phyloP scores from a whole-genome alignment of 768 basidiomycete species.

The Podaxis sp. region DNA sequence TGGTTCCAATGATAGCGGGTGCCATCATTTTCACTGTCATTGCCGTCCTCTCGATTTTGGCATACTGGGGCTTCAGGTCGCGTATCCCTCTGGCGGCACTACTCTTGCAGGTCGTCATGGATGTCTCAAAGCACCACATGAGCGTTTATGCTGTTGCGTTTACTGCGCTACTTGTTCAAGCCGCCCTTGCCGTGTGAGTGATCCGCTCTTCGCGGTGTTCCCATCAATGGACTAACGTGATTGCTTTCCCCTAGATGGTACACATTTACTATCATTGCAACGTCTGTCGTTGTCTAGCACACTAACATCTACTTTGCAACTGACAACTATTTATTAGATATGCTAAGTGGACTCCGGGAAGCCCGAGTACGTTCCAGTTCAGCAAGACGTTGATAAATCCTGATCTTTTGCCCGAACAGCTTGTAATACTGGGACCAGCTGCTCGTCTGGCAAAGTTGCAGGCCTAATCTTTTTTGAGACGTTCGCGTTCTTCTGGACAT shows the following conservation, averaged over 20 bases:
- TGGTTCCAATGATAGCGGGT: conserved; percentile 46
- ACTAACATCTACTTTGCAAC: not conserved
- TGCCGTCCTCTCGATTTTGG: conserved; percentile 69
- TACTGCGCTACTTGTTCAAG: conserved; percentile 66
- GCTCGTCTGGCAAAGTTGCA: conserved; percentile 74
- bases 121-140: conserved; percentile 80
- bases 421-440: conserved; percentile 41
- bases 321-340: conserved; percentile 31
- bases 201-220: not conserved
- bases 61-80: conserved; percentile 69
- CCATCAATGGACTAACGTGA: conserved; percentile 10
- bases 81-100: conserved; percentile 81
- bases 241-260: conserved; percentile 54
- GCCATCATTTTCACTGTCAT: conserved; percentile 86
- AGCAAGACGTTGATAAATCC: not conserved
- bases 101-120: conserved; percentile 81
- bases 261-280: conserved; percentile 74
- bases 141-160: conserved; percentile 81
- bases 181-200: conserved; percentile 65
- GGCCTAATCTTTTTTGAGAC: conserved; percentile 77
- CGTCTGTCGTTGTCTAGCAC: conserved; percentile 35
- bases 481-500: conserved; percentile 87
- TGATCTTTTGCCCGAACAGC: conserved; percentile 31
- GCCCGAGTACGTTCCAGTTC: conserved; percentile 47
- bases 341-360: conserved; percentile 78